Conservation (phyloP, 176 grass and related monocot genomes). For the Areca catechu region DNA sequence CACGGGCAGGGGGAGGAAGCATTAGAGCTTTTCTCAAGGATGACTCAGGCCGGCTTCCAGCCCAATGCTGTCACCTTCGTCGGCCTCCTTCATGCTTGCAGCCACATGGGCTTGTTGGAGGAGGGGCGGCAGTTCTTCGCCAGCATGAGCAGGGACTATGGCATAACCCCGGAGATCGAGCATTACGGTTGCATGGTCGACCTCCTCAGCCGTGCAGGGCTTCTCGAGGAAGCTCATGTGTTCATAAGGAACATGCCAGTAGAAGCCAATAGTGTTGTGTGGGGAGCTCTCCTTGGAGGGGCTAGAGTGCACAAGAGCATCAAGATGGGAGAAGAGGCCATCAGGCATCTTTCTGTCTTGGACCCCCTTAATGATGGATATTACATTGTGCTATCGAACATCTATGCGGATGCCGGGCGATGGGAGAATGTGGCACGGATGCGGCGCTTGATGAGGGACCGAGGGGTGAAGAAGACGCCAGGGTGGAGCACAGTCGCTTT, state of each 20-base stretch:
- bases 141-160: conserved; percentile 23
- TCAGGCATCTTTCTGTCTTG: conserved; percentile 9
- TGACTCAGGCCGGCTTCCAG: conserved; percentile 9
- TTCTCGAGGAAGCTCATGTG: conserved; percentile 19
- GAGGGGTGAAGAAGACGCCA: conserved; percentile 29
- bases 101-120: conserved; percentile 27
- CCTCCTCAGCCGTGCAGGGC: conserved; percentile 29
- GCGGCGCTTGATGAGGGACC: conserved; percentile 21
- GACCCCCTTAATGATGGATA: conserved; percentile 30
- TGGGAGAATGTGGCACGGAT: conserved; percentile 22
- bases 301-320: conserved; percentile 26
- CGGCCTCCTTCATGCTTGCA: conserved; percentile 31
- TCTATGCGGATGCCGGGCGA: conserved; percentile 20
- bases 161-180: conserved; percentile 25
- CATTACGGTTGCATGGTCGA: conserved; percentile 45
- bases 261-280: conserved; percentile 22
- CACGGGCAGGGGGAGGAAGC: conserved; percentile 31
- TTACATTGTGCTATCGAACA: conserved; percentile 32
- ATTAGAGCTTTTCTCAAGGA: conserved; percentile 24
- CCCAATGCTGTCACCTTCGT: conserved; percentile 29
- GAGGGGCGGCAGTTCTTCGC: conserved; percentile 20
- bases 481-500: conserved; percentile 28
- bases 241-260: conserved; percentile 32
- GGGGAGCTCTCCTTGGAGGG: conserved; percentile 23
- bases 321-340: conserved; percentile 23